Percentiles rank a stretch among this genome's conserved stretches.
Evolutionary conservation across 2,329 filamentous ascomycete genomes (phyloP).

Genomic region (Myriangium duriaei): DNA sequence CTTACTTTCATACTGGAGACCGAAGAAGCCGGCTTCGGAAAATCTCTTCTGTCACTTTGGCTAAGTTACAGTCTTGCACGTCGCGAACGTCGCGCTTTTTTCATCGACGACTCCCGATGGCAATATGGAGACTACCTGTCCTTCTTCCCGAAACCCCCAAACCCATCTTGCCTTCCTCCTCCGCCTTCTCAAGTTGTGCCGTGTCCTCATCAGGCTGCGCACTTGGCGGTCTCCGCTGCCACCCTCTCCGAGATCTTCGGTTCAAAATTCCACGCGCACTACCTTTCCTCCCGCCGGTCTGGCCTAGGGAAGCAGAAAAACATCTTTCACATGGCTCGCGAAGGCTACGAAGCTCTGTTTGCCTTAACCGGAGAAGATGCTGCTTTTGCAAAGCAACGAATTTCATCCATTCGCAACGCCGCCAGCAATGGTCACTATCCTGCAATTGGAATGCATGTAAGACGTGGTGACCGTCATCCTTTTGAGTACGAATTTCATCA

Average conservation of each 20-base stretch:
- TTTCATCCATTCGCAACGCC: constrained; percentile 41
- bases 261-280: constrained; percentile 39
- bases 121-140: constrained; percentile 63
- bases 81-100: constrained; percentile 63
- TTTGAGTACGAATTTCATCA: constrained; percentile 67
- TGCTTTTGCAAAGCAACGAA: constrained; percentile 49
- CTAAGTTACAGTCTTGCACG: constrained; percentile 69
- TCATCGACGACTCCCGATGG: constrained; percentile 74
- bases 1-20: constrained; percentile 70
- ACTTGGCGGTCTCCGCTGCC: constrained; percentile 60
- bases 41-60: constrained; percentile 68
- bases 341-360: constrained; percentile 64
- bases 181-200: constrained; percentile 65
- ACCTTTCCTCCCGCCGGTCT: constrained; percentile 12
- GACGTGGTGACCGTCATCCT: constrained; percentile 67
- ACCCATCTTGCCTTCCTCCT: constrained; percentile 55
- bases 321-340: constrained; percentile 55
- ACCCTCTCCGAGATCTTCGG: constrained; percentile 56
- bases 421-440: constrained; percentile 37
- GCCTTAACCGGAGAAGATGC: constrained; percentile 53
- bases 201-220: constrained; percentile 62
- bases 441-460: constrained; percentile 62
- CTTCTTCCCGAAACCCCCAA: constrained; percentile 57
- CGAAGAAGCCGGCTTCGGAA: constrained; percentile 62
- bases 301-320: constrained; percentile 35